phyloP scores from a whole-genome alignment of 345 rosid genomes.

The Eucalyptus regnans region DNA sequence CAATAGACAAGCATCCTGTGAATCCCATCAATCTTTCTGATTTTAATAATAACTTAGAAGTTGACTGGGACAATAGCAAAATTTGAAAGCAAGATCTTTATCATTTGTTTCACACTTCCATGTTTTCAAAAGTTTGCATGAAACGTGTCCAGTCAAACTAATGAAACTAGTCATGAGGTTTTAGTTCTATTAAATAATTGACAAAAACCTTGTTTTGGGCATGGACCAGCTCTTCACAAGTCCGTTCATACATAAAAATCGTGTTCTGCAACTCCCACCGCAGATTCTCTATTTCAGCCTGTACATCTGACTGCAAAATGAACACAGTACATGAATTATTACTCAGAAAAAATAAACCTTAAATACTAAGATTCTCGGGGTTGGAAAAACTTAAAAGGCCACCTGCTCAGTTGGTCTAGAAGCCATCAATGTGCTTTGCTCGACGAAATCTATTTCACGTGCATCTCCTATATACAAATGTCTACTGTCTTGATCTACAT shows the following conservation, averaged over 20 bases:
- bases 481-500: background rate
- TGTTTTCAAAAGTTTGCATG: background rate
- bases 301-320: constrained; percentile 34
- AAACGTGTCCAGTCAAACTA: too few relatives aligned
- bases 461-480: background rate
- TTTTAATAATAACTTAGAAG: background rate
- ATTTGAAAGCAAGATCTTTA: background rate
- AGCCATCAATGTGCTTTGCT: background rate
- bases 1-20: background rate
- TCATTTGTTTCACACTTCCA: background rate
- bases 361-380: background rate
- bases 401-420: constrained; percentile 21
- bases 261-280: constrained; percentile 52
- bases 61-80: background rate
- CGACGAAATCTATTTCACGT: background rate
- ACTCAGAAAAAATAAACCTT: background rate
- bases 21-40: background rate
- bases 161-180: background rate
- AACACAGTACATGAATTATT: too few relatives aligned
- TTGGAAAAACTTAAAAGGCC: background rate
- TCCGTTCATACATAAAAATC: constrained; percentile 47
- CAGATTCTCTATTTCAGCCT: constrained; percentile 54
- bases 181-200: background rate
- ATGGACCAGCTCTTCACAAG: constrained; percentile 67
- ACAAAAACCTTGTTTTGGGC: constrained; percentile 56